Evolutionary conservation across 129 eudicot species (phyloP).

Genomic region (Chrysanthemum seticuspe): DNA sequence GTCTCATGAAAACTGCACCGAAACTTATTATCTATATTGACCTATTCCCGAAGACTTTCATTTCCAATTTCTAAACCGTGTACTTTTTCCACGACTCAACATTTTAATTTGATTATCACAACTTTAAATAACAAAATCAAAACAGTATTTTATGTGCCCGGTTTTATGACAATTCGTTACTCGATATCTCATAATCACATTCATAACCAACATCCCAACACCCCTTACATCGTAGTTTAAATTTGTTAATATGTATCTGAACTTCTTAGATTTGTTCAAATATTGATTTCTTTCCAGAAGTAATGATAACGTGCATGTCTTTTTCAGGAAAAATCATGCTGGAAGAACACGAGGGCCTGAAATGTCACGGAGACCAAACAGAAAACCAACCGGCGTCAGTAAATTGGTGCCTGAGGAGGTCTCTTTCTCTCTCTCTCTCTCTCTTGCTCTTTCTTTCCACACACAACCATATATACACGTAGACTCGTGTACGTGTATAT

Average conservation of each 20-base stretch:
- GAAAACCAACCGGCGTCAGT: conserved; percentile 54
- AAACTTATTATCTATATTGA: no score
- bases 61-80: no score
- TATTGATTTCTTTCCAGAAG: neutral
- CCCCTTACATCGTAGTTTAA: no score
- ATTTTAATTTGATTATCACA: neutral
- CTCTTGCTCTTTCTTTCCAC: neutral
- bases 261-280: neutral
- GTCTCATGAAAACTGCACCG: no score
- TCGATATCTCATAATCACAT: no score
- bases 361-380: conserved; percentile 47
- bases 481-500: conserved; percentile 1
- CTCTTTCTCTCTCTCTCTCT: conserved; percentile 32
- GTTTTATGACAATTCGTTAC: neutral
- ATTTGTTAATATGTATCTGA: no score
- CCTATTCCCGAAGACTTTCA: no score
- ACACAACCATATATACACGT: neutral
- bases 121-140: neutral
- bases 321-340: conserved; percentile 60
- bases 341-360: conserved; percentile 75
- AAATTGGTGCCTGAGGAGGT: conserved; percentile 86
- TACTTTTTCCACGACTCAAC: neutral
- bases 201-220: neutral
- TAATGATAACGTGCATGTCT: neutral
- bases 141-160: neutral